Evolutionary conservation across 164 flowering plant genomes (phyloP), one percentile per base, ranked within the genome.

Genomic region (Macadamia integrifolia): DNA sequence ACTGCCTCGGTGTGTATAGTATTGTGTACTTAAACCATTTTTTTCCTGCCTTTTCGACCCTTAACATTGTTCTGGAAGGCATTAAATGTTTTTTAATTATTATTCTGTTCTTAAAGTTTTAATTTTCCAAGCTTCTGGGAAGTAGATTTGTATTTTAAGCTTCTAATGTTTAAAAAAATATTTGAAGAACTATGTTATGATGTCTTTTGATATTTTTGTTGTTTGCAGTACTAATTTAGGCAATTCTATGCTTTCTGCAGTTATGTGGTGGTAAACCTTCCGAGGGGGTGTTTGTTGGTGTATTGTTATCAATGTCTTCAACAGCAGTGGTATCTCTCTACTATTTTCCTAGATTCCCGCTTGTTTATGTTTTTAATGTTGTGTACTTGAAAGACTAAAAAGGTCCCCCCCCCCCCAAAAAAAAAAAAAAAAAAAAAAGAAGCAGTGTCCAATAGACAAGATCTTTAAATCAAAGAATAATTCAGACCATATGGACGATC

Each of bases 241-340:
- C 44, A 70, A 62, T 61, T 73, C 40, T 48, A 13, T 75, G 68
- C 44, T 64, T 74, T 80, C 70, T 82, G 81, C 92, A 95, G 99
- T 75, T 91, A 78, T 92, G 98, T 73, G 99, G 99, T 72, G 99
- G 96, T 52, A 86, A 84, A 77, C 75, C 90, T 74, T 88, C 99
- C 0, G 99, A 95, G 71, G 99, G 99, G 60, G 83, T 95, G 49
- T 95, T 95, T 83, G 90, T 95, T 69, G 99, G 99, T 64, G 87
- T 79, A 56, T 85, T 92, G 69, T 81, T 95, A 72, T 95, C 98
- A 42, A 95, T 95, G 98, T 95, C 99, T 62, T 95, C 99, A 56
- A 95, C 99, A 44, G 98, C 99, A 74, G 99, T 95, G 97, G 99
- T 95, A 89, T 15, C 30, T 76, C 44, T 56, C 62, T 72, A n/a